Evolutionary conservation across 306 rosid genomes (phyloP).

Genomic region (Sesbania bispinosa): DNA sequence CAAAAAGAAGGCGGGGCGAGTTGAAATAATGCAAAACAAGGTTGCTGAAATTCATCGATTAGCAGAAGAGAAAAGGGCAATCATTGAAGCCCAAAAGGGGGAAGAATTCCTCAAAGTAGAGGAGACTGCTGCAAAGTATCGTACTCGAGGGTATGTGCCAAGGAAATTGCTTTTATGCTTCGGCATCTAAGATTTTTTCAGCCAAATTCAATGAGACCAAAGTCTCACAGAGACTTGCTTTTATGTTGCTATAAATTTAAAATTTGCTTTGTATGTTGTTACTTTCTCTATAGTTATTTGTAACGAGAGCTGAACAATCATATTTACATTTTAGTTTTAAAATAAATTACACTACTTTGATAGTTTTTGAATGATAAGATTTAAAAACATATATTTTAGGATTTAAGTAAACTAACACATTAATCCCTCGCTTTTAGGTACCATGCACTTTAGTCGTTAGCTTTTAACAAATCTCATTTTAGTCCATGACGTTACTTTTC

Average conservation of each 20-base stretch:
- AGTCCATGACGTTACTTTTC: no score
- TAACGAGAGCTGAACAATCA: not conserved
- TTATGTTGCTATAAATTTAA: not conserved
- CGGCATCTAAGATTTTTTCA: not conserved
- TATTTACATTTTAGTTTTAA: not conserved
- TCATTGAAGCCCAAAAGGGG: slow-evolving; percentile 54
- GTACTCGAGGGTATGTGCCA: slow-evolving; percentile 65
- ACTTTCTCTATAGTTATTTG: no score
- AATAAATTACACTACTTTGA: not conserved
- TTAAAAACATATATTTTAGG: not conserved
- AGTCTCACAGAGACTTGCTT: not conserved
- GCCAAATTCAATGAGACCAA: not conserved
- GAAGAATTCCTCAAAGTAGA: slow-evolving; percentile 64
- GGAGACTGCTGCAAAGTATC: slow-evolving; percentile 63
- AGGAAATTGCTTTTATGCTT: slow-evolving; percentile 59
- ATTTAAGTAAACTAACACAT: no score
- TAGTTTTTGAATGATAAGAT: not conserved
- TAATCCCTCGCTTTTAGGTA: no score
- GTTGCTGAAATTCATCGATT: slow-evolving; percentile 55
- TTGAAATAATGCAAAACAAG: slow-evolving; percentile 68
- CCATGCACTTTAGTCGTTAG: no score
- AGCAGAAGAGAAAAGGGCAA: slow-evolving; percentile 75
- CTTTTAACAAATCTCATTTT: no score
- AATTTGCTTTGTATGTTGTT: no score
- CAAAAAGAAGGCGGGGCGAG: slow-evolving; percentile 57